Base-by-base conservation (phyloP, 495 filamentous ascomycete species). In the Podospora conica region DNA sequence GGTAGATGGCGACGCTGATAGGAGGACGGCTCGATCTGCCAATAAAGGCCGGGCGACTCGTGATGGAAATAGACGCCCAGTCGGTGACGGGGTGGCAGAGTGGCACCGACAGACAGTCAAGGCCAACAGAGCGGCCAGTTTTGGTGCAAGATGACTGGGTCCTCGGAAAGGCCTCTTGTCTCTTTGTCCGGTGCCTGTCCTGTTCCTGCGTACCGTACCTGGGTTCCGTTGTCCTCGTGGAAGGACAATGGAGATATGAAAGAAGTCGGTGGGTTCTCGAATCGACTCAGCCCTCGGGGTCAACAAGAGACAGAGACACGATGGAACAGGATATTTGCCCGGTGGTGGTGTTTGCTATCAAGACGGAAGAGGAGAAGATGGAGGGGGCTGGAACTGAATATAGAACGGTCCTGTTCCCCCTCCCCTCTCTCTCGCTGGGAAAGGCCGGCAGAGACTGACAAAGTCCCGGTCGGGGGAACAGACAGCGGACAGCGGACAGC, bases 1-100 rank as follows among this genome's bases (percentile, higher is more conserved):
- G 64, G 56, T 54, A 61, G 58, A 27, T 64, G 66, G 40, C 21
- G 54, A 25, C 65, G 68, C 73, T 77, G 74, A 77, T 77, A 77
- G 75, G 75, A 68, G 71, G 61, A 61, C 54, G 20, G 33, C 54
- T 58, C 25, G 59, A 60, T 58, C 63, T 67, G 69, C 73, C 75
- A 77, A 76, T 76, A 68, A 68, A 70, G 70, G 57, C 65, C 58
- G 64, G 64, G 70, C 71, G 71, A 73, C 70, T 73, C 70, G 71
- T 66, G 74, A 75, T 71, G 73, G 62, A 70, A 70, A 73, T 77
- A 77, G 75, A 74, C 75, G 75, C 75, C 74, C 71, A 69, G 48
- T 64, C 60, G 69, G 69, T 69, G 69, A 73, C 67, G 65, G 70
- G 69, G 68, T 71, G 74, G 70, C 65, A 68, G 69, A 65, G 65